These are phyloP conservation scores for Pilobolus umbonatus DNA, from an alignment of 192 early-diverging fungal genomes.

Conservation along the genomic window DNA sequence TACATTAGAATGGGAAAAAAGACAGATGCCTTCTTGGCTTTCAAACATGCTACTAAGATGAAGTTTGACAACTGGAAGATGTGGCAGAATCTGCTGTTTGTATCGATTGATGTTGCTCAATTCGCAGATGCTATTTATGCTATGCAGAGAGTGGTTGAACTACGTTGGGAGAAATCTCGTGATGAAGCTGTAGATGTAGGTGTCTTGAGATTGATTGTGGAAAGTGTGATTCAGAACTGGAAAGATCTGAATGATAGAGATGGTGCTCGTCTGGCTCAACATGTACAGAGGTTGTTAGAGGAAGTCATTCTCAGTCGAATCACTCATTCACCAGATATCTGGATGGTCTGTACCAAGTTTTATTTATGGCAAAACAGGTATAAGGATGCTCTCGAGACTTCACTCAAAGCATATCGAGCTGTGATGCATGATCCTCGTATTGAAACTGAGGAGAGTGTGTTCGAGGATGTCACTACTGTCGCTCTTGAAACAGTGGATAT, in stretches of 20 bases:
- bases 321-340: conserved; percentile 67
- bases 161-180: conserved; percentile 64
- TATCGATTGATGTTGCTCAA: conserved; percentile 71
- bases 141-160: conserved; percentile 74
- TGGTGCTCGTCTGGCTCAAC: conserved; percentile 41
- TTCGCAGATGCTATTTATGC: conserved; percentile 81
- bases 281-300: conserved; percentile 61
- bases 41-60: conserved; percentile 76
- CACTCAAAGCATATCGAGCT: conserved; percentile 80
- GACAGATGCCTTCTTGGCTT: conserved; percentile 72
- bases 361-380: conserved; percentile 63
- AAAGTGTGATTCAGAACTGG: conserved; percentile 54
- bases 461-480: conserved; percentile 64
- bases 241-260: conserved; percentile 49
- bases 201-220: conserved; percentile 70
- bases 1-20: conserved; percentile 69
- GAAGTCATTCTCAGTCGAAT: conserved; percentile 72
- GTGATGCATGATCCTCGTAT: conserved; percentile 73
- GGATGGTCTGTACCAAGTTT: conserved; percentile 72
- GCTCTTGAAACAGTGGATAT: conserved; percentile 73
- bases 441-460: conserved; percentile 62
- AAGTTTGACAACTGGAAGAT: conserved; percentile 85
- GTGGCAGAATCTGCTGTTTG: conserved; percentile 90
- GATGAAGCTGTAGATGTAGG: conserved; percentile 77
- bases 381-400: conserved; percentile 69